Conservation (phyloP, 2,329 filamentous ascomycete species). For the Pseudogymnoascus sp. region DNA sequence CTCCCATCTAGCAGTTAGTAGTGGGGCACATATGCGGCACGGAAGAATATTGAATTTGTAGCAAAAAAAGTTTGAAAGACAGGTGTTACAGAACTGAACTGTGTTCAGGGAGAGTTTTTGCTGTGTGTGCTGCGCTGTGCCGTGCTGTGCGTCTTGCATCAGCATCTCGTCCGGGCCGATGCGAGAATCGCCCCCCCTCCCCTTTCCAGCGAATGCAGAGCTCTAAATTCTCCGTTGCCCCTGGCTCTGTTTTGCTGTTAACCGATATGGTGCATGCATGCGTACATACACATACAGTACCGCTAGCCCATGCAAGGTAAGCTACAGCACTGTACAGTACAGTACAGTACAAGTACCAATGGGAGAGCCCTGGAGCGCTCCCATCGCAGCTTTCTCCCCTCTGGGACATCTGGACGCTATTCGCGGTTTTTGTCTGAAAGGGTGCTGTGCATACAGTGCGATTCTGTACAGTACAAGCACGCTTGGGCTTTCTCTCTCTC, state of each 20-base stretch:
- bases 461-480: no score
- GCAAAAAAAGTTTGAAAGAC: conserved; percentile 2
- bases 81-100: background rate
- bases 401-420: background rate
- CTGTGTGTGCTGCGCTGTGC: no score
- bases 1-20: background rate
- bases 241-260: conserved; percentile 6
- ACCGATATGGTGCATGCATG: conserved; percentile 2
- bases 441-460: no score
- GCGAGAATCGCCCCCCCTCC: conserved; percentile 4
- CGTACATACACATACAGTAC: background rate
- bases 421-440: background rate
- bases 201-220: background rate
- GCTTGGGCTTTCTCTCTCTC: no score
- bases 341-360: background rate
- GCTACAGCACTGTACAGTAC: no score
- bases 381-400: background rate
- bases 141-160: background rate
- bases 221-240: conserved; percentile 8
- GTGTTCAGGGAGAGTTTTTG: no score
- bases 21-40: conserved; percentile 5
- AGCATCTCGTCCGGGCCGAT: conserved; percentile 7
- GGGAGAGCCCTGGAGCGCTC: background rate
- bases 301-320: background rate
- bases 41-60: conserved; percentile 9